A percentile compares a stretch with the other conserved stretches of the same genome.
Evolutionary conservation across 2,329 filamentous ascomycete species (phyloP).

Genomic region (Penicillium sp.): DNA sequence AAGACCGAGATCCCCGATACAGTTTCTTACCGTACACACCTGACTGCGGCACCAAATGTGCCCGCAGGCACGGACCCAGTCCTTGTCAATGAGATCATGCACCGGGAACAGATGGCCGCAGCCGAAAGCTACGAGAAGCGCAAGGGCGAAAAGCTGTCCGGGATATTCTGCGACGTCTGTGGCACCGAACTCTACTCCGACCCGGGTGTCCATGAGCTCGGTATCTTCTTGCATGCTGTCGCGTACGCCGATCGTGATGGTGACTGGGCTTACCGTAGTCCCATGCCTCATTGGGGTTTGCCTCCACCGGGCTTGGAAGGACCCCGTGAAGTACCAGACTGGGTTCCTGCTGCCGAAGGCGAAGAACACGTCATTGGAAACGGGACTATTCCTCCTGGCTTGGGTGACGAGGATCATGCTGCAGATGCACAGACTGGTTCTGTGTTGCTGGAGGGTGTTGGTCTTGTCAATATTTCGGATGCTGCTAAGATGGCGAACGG

Average conservation of each 20-base stretch:
- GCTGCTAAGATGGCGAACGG: slow-evolving; percentile 4
- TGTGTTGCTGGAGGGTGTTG: slow-evolving; percentile 38
- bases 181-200: slow-evolving; percentile 90
- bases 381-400: slow-evolving; percentile 30
- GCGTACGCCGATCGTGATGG: slow-evolving; percentile 84
- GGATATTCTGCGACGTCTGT: slow-evolving; percentile 77
- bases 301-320: slow-evolving; percentile 73
- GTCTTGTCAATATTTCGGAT: slow-evolving; percentile 35
- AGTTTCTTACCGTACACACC: slow-evolving; percentile 72
- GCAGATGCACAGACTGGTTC: slow-evolving; percentile 21
- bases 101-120: slow-evolving; percentile 70
- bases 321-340: slow-evolving; percentile 63
- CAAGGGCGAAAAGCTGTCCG: slow-evolving; percentile 92
- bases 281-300: slow-evolving; percentile 81
- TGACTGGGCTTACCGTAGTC: slow-evolving; percentile 83
- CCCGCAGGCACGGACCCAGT: slow-evolving; percentile 39
- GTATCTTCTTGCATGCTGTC: slow-evolving; percentile 89
- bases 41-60: slow-evolving; percentile 40
- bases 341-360: slow-evolving; percentile 39
- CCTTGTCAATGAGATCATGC: slow-evolving; percentile 43
- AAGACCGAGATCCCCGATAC: slow-evolving; percentile 91
- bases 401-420: slow-evolving; percentile 25
- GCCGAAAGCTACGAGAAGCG: slow-evolving; percentile 85
- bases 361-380: slow-evolving; percentile 44
- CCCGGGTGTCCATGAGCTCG: slow-evolving; percentile 84